Percentiles rank a stretch among this genome's conserved stretches.
phyloP scores from a whole-genome alignment of 306 rosid genomes.

The Lablab purpureus region DNA sequence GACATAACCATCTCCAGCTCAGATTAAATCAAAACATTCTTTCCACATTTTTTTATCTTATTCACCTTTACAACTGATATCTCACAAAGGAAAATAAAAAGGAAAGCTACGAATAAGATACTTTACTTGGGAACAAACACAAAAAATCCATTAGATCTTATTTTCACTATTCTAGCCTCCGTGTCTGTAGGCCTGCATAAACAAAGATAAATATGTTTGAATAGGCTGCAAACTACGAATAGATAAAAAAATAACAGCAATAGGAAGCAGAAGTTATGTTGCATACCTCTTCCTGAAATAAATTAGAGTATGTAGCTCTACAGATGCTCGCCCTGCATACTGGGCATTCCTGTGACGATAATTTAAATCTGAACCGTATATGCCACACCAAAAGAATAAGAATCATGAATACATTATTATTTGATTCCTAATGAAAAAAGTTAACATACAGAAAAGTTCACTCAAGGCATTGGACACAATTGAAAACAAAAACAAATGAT shows the following conservation, averaged over 20 bases:
- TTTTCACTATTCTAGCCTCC: slow-evolving; percentile 93
- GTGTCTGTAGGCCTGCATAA: slow-evolving; percentile 83
- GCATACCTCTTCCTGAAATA: slow-evolving; percentile 80
- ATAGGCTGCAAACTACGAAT: slow-evolving; percentile 41
- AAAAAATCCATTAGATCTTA: slow-evolving; percentile 92
- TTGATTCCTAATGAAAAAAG: slow-evolving; percentile 21
- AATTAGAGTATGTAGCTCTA: slow-evolving; percentile 87
- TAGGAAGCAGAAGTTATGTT: slow-evolving; percentile 10
- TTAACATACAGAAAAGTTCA: slow-evolving; percentile 6
- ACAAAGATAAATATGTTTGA: slow-evolving; percentile 39
- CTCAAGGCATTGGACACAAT: background rate
- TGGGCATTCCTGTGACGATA: slow-evolving; percentile 97
- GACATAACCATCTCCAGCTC: slow-evolving; percentile 10
- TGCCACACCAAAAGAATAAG: slow-evolving; percentile 27
- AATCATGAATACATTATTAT: slow-evolving; percentile 14
- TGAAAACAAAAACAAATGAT: slow-evolving; percentile 20
- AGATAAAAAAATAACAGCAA: background rate
- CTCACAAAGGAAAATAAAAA: slow-evolving; percentile 3
- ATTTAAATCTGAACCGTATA: slow-evolving; percentile 76
- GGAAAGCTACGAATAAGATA: slow-evolving; percentile 37
- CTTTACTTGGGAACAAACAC: slow-evolving; percentile 96
- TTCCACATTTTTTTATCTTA: background rate
- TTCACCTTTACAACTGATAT: background rate
- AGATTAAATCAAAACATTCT: slow-evolving; percentile 12
- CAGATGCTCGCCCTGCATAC: slow-evolving; percentile 95